A percentile compares a stretch with the other conserved stretches of the same genome.
Conservation (phyloP, 208 protist species). For the Acanthamoeba royreba region DNA sequence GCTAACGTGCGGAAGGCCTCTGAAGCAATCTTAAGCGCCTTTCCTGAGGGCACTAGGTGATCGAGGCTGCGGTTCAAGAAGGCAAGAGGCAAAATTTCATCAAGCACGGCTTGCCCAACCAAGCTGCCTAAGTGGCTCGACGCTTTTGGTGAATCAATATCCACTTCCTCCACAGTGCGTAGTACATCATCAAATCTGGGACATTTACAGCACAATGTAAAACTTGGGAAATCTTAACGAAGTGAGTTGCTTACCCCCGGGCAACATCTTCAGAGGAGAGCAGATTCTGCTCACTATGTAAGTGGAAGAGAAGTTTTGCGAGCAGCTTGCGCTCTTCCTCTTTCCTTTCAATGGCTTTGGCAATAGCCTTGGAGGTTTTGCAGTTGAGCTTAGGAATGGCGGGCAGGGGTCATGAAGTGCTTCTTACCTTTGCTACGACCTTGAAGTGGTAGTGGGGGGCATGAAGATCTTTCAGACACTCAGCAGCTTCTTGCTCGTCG, state of each 20-base stretch:
- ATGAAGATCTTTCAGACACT: conserved; percentile 8
- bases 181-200: background rate
- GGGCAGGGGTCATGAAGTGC: no score
- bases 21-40: background rate
- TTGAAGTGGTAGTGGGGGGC: background rate
- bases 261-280: background rate
- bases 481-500: background rate
- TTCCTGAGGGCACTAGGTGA: background rate
- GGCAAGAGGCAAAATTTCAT: background rate
- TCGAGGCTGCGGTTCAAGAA: background rate
- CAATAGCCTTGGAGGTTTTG: background rate
- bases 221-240: background rate
- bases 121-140: background rate
- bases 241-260: background rate
- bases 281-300: background rate
- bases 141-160: background rate
- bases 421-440: background rate
- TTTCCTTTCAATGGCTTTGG: background rate
- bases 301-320: background rate
- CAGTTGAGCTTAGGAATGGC: no score
- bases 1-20: background rate
- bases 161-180: background rate
- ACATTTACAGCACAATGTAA: background rate
- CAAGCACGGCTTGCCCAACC: background rate
- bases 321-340: background rate